phyloP scores from a whole-genome alignment of 768 basidiomycete genomes.

The Auricularia cornea region DNA sequence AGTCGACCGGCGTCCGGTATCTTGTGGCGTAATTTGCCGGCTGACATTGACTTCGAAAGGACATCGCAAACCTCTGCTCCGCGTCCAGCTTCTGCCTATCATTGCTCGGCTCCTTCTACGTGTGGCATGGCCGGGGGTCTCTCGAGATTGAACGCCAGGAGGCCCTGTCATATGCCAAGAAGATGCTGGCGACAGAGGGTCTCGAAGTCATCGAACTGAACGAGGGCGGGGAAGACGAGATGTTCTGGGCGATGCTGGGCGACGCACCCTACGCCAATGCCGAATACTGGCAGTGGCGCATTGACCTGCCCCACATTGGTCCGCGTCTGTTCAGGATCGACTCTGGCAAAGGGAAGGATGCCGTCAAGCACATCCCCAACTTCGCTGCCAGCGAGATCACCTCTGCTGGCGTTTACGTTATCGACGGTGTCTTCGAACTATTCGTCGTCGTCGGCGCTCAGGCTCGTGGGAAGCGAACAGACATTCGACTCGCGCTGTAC shows the following conservation, averaged over 20 bases:
- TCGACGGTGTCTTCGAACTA: constrained; percentile 74
- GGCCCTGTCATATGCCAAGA: constrained; percentile 51
- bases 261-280: constrained; percentile 67
- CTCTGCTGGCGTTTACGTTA: constrained; percentile 45
- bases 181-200: constrained; percentile 31
- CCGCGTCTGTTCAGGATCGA: constrained; percentile 59
- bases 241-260: constrained; percentile 86
- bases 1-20: constrained; percentile 16
- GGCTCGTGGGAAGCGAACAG: constrained; percentile 50
- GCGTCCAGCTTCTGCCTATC: constrained; percentile 77
- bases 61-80: constrained; percentile 58
- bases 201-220: constrained; percentile 48
- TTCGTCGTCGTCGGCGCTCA: constrained; percentile 64
- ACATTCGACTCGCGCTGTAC: constrained; percentile 55
- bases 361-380: constrained; percentile 39
- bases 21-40: constrained; percentile 3
- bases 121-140: constrained; percentile 78
- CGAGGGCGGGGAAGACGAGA: constrained; percentile 54
- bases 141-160: constrained; percentile 47
- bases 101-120: constrained; percentile 59
- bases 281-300: constrained; percentile 76
- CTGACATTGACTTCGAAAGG: constrained; percentile 9
- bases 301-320: constrained; percentile 27
- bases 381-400: constrained; percentile 30
- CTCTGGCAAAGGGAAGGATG: constrained; percentile 20